Conservation (phyloP, 495 filamentous ascomycete species). For the Physcia stellaris region DNA sequence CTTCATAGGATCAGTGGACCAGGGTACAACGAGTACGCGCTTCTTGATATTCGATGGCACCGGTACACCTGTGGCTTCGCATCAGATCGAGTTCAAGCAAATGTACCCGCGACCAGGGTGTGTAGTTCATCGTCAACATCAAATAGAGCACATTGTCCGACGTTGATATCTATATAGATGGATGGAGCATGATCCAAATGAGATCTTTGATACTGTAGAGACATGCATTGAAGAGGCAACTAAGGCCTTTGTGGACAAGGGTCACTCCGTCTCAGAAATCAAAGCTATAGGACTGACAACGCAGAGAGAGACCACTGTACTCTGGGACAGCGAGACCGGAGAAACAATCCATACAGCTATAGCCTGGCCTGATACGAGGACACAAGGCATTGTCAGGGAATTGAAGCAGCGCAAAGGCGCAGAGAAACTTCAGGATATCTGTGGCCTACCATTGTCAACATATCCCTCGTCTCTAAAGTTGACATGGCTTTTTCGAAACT, state of each 20-base stretch:
- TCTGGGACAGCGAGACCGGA: slow-evolving; percentile 82
- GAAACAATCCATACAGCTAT: slow-evolving; percentile 81
- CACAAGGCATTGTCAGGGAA: slow-evolving; percentile 65
- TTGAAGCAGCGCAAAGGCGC: slow-evolving; percentile 53
- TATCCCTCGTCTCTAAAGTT: slow-evolving; percentile 89
- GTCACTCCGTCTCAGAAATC: slow-evolving; percentile 58
- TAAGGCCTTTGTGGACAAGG: slow-evolving; percentile 54
- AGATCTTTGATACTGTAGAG: slow-evolving; percentile 66
- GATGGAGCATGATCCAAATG: slow-evolving; percentile 86
- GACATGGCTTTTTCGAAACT: slow-evolving; percentile 68
- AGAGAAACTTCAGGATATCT: slow-evolving; percentile 57
- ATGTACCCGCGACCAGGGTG: slow-evolving; percentile 84
- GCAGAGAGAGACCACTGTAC: slow-evolving; percentile 84
- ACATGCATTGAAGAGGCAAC: slow-evolving; percentile 75
- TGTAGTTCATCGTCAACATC: slow-evolving; percentile 21
- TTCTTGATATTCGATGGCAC: slow-evolving; percentile 82
- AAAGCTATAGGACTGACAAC: slow-evolving; percentile 86
- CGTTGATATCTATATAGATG: slow-evolving; percentile 42
- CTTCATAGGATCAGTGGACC: slow-evolving; percentile 70
- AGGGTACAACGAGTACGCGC: slow-evolving; percentile 84
- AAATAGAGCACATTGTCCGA: slow-evolving; percentile 3
- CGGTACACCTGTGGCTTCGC: slow-evolving; percentile 68
- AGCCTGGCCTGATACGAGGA: slow-evolving; percentile 89
- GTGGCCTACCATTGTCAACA: slow-evolving; percentile 81
- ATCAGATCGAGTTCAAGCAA: slow-evolving; percentile 87